phyloP scores from a whole-genome alignment of 495 filamentous ascomycete species.

The Lichina pygmaea region DNA sequence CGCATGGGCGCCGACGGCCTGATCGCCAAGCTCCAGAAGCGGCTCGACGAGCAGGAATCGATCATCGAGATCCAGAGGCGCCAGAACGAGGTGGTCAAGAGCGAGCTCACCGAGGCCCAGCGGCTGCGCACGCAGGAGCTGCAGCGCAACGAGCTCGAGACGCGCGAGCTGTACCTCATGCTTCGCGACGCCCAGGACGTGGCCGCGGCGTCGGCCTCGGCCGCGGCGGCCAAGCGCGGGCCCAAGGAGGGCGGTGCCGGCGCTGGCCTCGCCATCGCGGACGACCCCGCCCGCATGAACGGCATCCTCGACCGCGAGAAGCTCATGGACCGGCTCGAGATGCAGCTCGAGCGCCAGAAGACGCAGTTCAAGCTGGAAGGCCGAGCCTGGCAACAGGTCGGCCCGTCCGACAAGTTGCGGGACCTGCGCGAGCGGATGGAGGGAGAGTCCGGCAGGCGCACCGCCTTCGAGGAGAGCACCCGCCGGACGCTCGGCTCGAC shows the following conservation, averaged over 20 bases:
- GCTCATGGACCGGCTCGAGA: conserved; percentile 78
- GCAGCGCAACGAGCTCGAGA: conserved; percentile 86
- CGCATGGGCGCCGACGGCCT: conserved; percentile 84
- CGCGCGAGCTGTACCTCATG: conserved; percentile 92
- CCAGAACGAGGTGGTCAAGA: conserved; percentile 65
- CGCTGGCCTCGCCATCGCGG: conserved; percentile 5
- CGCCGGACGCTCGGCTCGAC: conserved; percentile 21
- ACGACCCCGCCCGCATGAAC: conserved; percentile 48
- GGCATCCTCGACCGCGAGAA: conserved; percentile 80
- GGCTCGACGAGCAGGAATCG: conserved; percentile 70
- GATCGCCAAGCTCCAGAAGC: conserved; percentile 76
- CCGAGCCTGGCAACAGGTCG: conserved; percentile 60
- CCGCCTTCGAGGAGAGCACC: conserved; percentile 24
- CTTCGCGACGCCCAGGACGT: conserved; percentile 92
- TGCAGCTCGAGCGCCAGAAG: conserved; percentile 87
- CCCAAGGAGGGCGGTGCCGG: conserved; percentile 24
- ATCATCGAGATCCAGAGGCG: conserved; percentile 74
- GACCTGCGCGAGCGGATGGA: conserved; percentile 93
- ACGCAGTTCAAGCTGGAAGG: conserved; percentile 96
- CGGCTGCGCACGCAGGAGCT: conserved; percentile 70
- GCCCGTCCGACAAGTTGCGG: conserved; percentile 72
- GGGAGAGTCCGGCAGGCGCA: conserved; percentile 12
- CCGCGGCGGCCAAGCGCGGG: conserved; percentile 48
- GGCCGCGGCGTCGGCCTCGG: conserved; percentile 24
- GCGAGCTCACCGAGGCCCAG: conserved; percentile 69